Conservation (phyloP, 306 rosid species). For the Luffa acutangula region DNA sequence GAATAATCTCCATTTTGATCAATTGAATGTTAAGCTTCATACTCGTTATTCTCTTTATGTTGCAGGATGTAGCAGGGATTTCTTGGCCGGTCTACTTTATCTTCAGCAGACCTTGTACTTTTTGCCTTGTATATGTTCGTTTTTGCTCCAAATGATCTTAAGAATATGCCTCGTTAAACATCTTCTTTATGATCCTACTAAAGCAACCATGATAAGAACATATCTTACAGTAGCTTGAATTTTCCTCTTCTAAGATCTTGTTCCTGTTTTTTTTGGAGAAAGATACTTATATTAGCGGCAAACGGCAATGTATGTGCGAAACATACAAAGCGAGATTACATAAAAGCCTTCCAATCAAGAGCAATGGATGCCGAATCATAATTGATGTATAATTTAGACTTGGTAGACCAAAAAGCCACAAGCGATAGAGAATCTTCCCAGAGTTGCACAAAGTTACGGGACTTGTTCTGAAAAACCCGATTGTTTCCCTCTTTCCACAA, state of each 20-base stretch:
- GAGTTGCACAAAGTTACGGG: no score
- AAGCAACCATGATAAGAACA: constrained; percentile 79
- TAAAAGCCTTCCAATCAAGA: no score
- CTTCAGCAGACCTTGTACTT: constrained; percentile 59
- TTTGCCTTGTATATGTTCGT: constrained; percentile 89
- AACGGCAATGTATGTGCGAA: no score
- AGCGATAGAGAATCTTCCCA: no score
- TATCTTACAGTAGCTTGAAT: constrained; percentile 39
- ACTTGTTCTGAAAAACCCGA: no score
- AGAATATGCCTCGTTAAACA: constrained; percentile 79
- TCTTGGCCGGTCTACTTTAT: constrained; percentile 85
- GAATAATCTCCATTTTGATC: background rate
- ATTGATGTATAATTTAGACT: no score
- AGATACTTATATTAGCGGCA: no score
- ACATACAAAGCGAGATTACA: no score
- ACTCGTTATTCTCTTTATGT: background rate
- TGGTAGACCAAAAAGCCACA: no score
- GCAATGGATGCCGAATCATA: no score
- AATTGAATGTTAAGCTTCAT: background rate
- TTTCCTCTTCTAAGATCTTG: constrained; percentile 3
- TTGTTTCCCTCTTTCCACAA: no score
- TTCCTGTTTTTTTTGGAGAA: no score
- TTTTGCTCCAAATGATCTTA: constrained; percentile 76
- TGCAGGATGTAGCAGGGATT: constrained; percentile 98
- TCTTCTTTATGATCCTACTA: constrained; percentile 83